Conservation (phyloP, 2,329 filamentous ascomycete species). For the Diaporthe australafricana region DNA sequence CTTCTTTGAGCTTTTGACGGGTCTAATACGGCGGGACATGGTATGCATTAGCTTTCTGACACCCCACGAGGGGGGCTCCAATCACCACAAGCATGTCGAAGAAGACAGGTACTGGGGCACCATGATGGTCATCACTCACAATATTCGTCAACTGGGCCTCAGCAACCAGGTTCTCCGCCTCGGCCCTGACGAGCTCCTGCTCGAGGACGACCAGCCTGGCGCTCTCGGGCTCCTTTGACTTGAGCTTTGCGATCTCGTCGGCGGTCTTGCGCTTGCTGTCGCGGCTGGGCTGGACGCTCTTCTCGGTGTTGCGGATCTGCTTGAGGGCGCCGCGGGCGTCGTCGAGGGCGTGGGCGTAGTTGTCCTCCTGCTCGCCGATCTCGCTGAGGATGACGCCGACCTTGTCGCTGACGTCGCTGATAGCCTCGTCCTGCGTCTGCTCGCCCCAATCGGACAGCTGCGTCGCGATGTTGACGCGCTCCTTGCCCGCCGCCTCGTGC, state of each 20-base stretch:
- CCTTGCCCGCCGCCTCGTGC: slow-evolving; percentile 86
- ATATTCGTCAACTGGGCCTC: slow-evolving; percentile 97
- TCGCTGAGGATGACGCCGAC: slow-evolving; percentile 92
- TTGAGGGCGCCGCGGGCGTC: slow-evolving; percentile 87
- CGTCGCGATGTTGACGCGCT: slow-evolving; percentile 85
- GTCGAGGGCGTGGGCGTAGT: slow-evolving; percentile 87
- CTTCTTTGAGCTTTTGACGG: slow-evolving; percentile 94
- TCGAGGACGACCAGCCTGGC: slow-evolving; percentile 85
- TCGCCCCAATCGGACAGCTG: slow-evolving; percentile 98
- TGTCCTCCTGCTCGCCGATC: slow-evolving; percentile 92
- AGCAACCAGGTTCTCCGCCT: slow-evolving; percentile 95
- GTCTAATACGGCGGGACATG: slow-evolving; percentile 66
- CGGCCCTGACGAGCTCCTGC: slow-evolving; percentile 94
- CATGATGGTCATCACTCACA: slow-evolving; percentile 62
- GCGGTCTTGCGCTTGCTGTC: slow-evolving; percentile 88
- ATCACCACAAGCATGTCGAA: not conserved
- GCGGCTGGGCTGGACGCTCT: slow-evolving; percentile 91
- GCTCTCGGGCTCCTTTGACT: slow-evolving; percentile 91
- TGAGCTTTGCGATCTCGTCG: slow-evolving; percentile 92
- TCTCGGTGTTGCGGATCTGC: slow-evolving; percentile 94
- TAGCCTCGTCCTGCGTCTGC: slow-evolving; percentile 84
- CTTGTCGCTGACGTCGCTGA: slow-evolving; percentile 95
- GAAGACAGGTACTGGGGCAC: not conserved
- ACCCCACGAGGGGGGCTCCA: not conserved
- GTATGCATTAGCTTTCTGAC: not conserved